Evolutionary conservation across 495 filamentous ascomycete genomes (phyloP).

Genomic region (Friedmanniomyces endolithicus): DNA sequence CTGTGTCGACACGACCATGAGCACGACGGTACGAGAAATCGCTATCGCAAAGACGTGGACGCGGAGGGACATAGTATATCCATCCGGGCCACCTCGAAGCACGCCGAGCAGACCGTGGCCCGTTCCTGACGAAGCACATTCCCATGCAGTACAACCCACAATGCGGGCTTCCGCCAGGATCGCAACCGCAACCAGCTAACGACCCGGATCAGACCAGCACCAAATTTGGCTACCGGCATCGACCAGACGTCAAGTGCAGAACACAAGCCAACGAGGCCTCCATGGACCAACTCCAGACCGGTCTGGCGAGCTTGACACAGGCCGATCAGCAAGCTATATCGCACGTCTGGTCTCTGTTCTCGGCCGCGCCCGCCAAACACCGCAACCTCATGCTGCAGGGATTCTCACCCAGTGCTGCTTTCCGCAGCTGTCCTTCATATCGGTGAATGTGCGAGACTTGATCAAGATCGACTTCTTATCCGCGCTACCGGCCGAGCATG

Average conservation of each 20-base stretch:
- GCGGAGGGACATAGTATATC: slow-evolving; percentile 15
- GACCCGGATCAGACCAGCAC: slow-evolving; percentile 52
- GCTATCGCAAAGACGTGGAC: slow-evolving; percentile 13
- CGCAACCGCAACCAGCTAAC: slow-evolving; percentile 18
- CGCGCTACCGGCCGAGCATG: slow-evolving; percentile 77
- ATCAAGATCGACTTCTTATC: slow-evolving; percentile 92
- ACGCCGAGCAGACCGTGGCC: slow-evolving; percentile 51
- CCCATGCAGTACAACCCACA: slow-evolving; percentile 68
- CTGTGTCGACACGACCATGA: slow-evolving; percentile 11
- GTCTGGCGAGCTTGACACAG: slow-evolving; percentile 67
- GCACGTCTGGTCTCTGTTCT: slow-evolving; percentile 95
- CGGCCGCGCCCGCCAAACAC: slow-evolving; percentile 84
- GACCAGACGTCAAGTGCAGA: slow-evolving; percentile 85
- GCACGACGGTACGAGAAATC: slow-evolving; percentile 15
- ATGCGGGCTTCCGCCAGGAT: slow-evolving; percentile 31
- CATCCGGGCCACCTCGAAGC: slow-evolving; percentile 25
- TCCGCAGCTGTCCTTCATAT: slow-evolving; percentile 86
- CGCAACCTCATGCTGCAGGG: slow-evolving; percentile 86
- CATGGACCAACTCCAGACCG: slow-evolving; percentile 85
- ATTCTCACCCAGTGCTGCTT: slow-evolving; percentile 95
- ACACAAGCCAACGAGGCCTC: slow-evolving; percentile 85
- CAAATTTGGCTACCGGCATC: slow-evolving; percentile 90
- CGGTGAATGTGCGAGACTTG: slow-evolving; percentile 71
- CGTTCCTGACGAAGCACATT: slow-evolving; percentile 77
- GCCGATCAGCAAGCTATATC: slow-evolving; percentile 86